Evolutionary conservation across 2,329 filamentous ascomycete genomes (phyloP).

Genomic region (Pyricularia sp.): DNA sequence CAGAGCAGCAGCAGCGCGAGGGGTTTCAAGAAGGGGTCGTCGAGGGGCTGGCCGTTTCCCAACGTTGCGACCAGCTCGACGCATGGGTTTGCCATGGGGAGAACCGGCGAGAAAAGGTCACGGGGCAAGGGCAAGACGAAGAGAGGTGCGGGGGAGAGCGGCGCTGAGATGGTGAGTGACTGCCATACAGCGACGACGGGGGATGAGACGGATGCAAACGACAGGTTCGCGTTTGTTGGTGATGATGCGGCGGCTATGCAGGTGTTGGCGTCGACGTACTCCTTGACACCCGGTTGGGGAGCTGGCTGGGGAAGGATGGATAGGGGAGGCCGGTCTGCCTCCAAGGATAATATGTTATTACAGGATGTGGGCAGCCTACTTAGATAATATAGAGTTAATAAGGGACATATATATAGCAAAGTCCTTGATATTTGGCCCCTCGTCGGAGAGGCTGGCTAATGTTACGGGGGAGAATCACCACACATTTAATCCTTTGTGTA

Average conservation of each 20-base stretch:
- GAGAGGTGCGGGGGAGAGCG: background rate
- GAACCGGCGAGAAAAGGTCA: background rate
- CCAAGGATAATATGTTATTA: background rate
- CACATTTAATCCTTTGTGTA: too few relatives aligned
- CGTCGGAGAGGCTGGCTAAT: too few relatives aligned
- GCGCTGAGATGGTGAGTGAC: background rate
- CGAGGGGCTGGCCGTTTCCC: background rate
- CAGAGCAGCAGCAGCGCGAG: constrained; percentile 6
- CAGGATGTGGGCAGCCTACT: background rate
- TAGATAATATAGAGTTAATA: background rate
- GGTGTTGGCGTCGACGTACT: background rate
- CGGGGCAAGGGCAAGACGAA: background rate
- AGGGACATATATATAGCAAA: background rate
- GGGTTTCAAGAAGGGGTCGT: background rate
- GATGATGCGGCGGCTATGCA: background rate
- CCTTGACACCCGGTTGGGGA: background rate
- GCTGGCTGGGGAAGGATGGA: background rate
- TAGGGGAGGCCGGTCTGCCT: background rate
- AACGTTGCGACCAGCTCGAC: background rate
- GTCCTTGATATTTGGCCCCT: too few relatives aligned
- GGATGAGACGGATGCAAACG: background rate
- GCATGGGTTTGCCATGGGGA: constrained; percentile 6
- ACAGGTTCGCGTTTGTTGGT: background rate
- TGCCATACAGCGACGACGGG: background rate
- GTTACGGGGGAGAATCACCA: too few relatives aligned